Conservation (phyloP, 2,329 filamentous ascomycete genomes). For the Aspergillus tamarii region DNA sequence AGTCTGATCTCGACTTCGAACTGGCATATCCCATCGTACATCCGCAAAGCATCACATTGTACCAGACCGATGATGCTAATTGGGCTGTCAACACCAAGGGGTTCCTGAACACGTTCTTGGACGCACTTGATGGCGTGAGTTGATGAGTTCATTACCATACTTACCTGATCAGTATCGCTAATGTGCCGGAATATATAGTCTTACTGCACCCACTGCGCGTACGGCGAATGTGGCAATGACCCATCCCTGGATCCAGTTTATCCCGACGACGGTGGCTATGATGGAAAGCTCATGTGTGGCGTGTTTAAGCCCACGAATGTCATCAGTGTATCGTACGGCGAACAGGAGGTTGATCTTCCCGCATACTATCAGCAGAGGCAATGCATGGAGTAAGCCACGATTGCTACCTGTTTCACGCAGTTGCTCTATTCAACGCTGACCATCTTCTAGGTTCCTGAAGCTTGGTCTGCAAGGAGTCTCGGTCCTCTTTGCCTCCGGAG, state of each 20-base stretch:
- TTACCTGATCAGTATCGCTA: background rate
- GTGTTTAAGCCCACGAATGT: slow-evolving; percentile 13
- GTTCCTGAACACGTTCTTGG: slow-evolving; percentile 12
- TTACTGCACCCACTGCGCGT: slow-evolving; percentile 11
- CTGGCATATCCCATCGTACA: slow-evolving; percentile 11
- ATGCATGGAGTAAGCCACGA: slow-evolving; percentile 2
- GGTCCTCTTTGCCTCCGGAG: slow-evolving; percentile 11
- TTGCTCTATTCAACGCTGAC: background rate
- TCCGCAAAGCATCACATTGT: slow-evolving; percentile 8
- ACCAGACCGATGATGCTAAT: slow-evolving; percentile 10
- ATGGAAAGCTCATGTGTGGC: slow-evolving; percentile 11
- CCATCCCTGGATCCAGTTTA: slow-evolving; percentile 9
- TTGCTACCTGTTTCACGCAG: background rate
- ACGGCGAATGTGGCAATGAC: slow-evolving; percentile 10
- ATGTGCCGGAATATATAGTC: background rate
- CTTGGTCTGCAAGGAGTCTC: slow-evolving; percentile 12
- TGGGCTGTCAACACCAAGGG: slow-evolving; percentile 2
- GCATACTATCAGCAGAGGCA: slow-evolving; percentile 8
- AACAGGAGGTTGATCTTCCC: slow-evolving; percentile 8
- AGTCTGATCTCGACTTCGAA: slow-evolving; percentile 12
- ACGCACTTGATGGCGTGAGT: slow-evolving; percentile 12
- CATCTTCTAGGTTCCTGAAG: slow-evolving; percentile 1
- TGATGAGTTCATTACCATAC: no score
- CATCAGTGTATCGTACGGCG: slow-evolving; percentile 11
- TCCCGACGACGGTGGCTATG: slow-evolving; percentile 6